Conservation (phyloP, 768 basidiomycete genomes). For the Asterophora lycoperdoides region DNA sequence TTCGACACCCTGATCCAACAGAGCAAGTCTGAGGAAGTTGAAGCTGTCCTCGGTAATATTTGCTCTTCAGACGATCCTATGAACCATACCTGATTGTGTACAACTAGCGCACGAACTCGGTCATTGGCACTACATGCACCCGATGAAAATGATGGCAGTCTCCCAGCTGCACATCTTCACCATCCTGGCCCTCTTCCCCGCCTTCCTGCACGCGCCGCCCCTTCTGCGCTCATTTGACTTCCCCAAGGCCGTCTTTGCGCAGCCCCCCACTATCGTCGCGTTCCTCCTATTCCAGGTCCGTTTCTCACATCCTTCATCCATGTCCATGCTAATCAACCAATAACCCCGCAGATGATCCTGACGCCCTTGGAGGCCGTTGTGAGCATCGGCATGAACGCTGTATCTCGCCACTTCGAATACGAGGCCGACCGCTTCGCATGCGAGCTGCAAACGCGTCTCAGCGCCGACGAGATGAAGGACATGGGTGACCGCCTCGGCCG, state of each 20-base stretch:
- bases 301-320: not conserved
- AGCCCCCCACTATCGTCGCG: constrained; percentile 78
- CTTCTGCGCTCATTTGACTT: constrained; percentile 82
- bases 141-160: constrained; percentile 81
- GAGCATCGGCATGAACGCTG: constrained; percentile 69
- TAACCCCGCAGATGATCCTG: constrained; percentile 58
- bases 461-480: constrained; percentile 61
- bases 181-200: constrained; percentile 85
- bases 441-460: constrained; percentile 54
- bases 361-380: constrained; percentile 76
- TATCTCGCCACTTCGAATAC: constrained; percentile 87
- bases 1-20: constrained; percentile 97
- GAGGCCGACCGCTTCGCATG: constrained; percentile 88
- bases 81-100: constrained; percentile 1
- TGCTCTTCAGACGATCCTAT: not conserved
- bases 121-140: constrained; percentile 93
- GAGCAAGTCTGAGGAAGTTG: constrained; percentile 86
- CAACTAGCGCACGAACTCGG: constrained; percentile 85
- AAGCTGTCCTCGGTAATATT: constrained; percentile 76
- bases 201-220: constrained; percentile 78
- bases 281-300: constrained; percentile 79
- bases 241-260: constrained; percentile 53
- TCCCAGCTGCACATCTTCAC: constrained; percentile 86
- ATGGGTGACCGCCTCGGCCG: constrained; percentile 83
- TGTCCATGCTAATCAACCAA: not conserved